These are phyloP conservation scores for Stenocarpella maydis DNA, from an alignment of 2,329 filamentous ascomycete genomes.

Conservation along the genomic window DNA sequence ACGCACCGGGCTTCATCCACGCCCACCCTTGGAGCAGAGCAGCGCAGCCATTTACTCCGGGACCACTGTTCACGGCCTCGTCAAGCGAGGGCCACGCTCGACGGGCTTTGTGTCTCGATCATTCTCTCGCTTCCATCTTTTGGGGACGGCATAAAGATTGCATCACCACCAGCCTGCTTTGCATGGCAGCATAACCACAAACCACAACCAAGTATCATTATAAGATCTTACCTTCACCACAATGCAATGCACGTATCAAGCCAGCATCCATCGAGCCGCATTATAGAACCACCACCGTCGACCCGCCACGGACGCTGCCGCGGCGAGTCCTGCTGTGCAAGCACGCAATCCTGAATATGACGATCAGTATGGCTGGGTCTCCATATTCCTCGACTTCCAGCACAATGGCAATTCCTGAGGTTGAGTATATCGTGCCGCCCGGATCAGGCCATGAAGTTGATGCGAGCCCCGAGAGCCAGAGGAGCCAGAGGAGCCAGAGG, in stretches of 20 bases:
- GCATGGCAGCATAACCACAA: background rate
- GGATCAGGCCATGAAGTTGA: slow-evolving; percentile 38
- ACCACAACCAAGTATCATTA: slow-evolving; percentile 1
- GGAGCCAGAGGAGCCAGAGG: slow-evolving; percentile 39
- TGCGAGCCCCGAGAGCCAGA: slow-evolving; percentile 41
- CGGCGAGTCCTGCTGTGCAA: slow-evolving; percentile 8
- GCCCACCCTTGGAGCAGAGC: background rate
- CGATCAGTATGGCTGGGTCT: slow-evolving; percentile 23
- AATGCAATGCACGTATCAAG: slow-evolving; percentile 25
- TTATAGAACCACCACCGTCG: slow-evolving; percentile 27
- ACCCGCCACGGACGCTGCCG: slow-evolving; percentile 1
- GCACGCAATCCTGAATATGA: slow-evolving; percentile 16
- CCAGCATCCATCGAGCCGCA: slow-evolving; percentile 24
- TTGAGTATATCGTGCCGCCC: slow-evolving; percentile 33
- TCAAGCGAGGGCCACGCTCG: background rate
- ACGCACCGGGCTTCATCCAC: background rate
- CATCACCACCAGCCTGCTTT: background rate
- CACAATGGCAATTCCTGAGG: slow-evolving; percentile 30
- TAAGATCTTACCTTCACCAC: slow-evolving; percentile 17
- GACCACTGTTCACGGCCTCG: slow-evolving; percentile 3
- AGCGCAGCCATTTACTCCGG: background rate
- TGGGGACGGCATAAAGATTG: background rate
- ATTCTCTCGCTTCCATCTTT: background rate
- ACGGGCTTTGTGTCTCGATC: background rate
- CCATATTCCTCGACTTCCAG: slow-evolving; percentile 27